phyloP scores from a whole-genome alignment of 1,284 basidiomycete genomes.

The Athelia sp. region DNA sequence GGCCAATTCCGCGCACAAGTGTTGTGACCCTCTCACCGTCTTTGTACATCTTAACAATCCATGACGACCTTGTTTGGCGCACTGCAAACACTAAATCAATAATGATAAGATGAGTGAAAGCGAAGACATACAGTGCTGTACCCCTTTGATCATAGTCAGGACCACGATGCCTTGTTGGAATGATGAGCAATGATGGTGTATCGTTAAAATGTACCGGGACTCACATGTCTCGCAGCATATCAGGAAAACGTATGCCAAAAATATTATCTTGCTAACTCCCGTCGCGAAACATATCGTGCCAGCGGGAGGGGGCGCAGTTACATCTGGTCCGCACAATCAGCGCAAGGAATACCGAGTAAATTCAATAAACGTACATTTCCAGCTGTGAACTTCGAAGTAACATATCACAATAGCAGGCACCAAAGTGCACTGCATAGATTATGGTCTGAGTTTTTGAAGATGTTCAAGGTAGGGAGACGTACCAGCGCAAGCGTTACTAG shows the following conservation, averaged over 20 bases:
- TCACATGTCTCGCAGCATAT: conserved; percentile 35
- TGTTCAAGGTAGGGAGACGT: conserved; percentile 5
- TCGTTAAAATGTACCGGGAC: conserved; percentile 5
- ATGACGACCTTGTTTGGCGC: conserved; percentile 25
- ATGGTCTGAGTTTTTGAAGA: not conserved
- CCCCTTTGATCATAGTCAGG: conserved; percentile 31
- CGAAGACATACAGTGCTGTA: conserved; percentile 29
- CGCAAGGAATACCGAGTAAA: not conserved
- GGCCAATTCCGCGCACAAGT: not conserved
- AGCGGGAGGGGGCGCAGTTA: conserved; percentile 15
- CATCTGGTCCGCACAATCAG: conserved; percentile 9
- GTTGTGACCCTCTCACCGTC: conserved; percentile 25
- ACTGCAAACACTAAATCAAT: conserved; percentile 17
- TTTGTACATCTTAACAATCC: conserved; percentile 34
- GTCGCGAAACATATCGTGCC: conserved; percentile 20
- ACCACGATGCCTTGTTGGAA: conserved; percentile 31
- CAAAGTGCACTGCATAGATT: conserved; percentile 20
- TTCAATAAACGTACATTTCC: conserved; percentile 25
- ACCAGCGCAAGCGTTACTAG: conserved; percentile 23
- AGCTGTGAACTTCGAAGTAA: conserved; percentile 26
- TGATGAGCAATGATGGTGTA: conserved; percentile 2
- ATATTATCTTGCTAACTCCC: conserved; percentile 29
- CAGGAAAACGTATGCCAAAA: conserved; percentile 33
- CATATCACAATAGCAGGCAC: conserved; percentile 27
- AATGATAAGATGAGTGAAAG: not conserved